These are phyloP conservation scores for Cercospora janseana DNA, from an alignment of 2,329 filamentous ascomycete genomes.

Conservation along the genomic window DNA sequence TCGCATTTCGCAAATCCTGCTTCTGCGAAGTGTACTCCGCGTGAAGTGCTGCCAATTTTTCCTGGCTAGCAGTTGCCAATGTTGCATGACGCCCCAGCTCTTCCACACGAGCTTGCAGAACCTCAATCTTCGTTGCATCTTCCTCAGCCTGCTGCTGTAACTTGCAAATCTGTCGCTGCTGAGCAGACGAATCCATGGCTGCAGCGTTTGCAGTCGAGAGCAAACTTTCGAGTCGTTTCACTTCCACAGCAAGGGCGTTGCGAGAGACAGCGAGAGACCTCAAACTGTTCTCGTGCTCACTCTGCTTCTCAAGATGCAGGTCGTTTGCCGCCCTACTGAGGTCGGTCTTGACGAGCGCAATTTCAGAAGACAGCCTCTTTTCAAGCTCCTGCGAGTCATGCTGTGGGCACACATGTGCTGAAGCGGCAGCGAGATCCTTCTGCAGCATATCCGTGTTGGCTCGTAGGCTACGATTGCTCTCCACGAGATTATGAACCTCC, in stretches of 20 bases:
- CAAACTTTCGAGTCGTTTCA: slow-evolving; percentile 8
- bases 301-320: slow-evolving; percentile 13
- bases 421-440: not conserved
- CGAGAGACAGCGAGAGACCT: slow-evolving; percentile 14
- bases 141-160: not conserved
- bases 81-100: not conserved
- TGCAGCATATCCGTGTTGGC: not conserved
- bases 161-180: not conserved
- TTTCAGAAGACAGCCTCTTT: not conserved
- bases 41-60: slow-evolving; percentile 3
- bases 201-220: slow-evolving; percentile 5
- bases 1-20: slow-evolving; percentile 6
- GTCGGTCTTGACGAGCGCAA: slow-evolving; percentile 8
- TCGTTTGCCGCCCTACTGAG: slow-evolving; percentile 11
- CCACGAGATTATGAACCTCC: not conserved
- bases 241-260: slow-evolving; percentile 11
- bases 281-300: slow-evolving; percentile 19
- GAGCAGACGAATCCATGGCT: not conserved
- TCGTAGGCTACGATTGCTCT: not conserved
- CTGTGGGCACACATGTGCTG: not conserved
- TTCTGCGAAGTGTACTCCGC: slow-evolving; percentile 2
- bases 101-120: not conserved
- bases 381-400: not conserved
- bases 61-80: not conserved
- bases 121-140: slow-evolving; percentile 2